Evolutionary conservation across 2,329 filamentous ascomycete genomes (phyloP).

Genomic region (Xylaria sp.): DNA sequence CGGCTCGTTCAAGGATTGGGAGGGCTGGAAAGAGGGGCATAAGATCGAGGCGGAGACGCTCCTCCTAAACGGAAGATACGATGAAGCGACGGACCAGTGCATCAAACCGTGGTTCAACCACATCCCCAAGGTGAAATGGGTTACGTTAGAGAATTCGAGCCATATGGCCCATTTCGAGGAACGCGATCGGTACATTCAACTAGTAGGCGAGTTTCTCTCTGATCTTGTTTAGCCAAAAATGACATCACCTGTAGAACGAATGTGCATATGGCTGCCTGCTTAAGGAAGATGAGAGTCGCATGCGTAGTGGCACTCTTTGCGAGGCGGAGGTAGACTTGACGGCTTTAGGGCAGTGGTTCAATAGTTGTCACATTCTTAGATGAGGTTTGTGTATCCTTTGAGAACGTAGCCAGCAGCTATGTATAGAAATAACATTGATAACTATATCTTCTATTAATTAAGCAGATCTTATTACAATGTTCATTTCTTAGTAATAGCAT

Average conservation of each 20-base stretch:
- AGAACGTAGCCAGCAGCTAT: no score
- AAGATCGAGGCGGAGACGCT: conserved; percentile 30
- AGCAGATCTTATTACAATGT: neutral
- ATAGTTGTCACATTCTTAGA: no score
- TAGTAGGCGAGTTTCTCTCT: neutral
- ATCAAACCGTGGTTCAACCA: conserved; percentile 45
- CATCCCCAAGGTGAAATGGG: conserved; percentile 20
- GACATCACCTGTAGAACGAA: no score
- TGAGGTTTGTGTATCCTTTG: no score
- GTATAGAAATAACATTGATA: no score
- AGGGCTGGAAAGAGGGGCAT: conserved; percentile 31
- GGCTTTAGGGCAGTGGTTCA: no score
- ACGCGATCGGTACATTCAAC: conserved; percentile 4
- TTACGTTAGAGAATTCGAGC: conserved; percentile 11
- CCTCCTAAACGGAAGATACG: conserved; percentile 34
- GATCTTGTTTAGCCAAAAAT: neutral
- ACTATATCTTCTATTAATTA: no score
- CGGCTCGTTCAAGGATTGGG: conserved; percentile 35
- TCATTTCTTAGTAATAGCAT: neutral
- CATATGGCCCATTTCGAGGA: conserved; percentile 23
- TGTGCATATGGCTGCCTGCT: no score
- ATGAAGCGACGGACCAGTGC: conserved; percentile 50
- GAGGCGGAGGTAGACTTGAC: no score
- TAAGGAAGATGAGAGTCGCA: no score
- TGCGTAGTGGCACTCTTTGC: no score